Evolutionary conservation across 768 basidiomycete species (phyloP).

Genomic region (Termitomyces sp.): DNA sequence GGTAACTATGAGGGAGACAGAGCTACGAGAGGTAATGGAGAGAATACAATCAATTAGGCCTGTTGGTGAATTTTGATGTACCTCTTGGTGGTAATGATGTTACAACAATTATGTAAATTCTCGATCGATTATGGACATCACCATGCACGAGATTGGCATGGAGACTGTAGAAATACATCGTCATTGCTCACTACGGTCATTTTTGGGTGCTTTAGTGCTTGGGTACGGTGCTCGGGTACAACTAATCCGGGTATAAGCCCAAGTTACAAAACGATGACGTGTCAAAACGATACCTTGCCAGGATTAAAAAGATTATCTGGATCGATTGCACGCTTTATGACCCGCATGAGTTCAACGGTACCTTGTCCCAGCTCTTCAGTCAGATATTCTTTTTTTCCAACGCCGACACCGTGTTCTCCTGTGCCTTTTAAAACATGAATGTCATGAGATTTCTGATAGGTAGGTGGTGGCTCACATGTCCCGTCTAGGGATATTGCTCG

Average conservation of each 20-base stretch:
- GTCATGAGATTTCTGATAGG: not conserved
- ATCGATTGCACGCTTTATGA: slow-evolving; percentile 76
- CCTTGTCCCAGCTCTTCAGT: slow-evolving; percentile 76
- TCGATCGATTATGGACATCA: not conserved
- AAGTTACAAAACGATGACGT: not conserved
- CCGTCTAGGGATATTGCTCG: slow-evolving; percentile 73
- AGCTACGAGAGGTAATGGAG: slow-evolving; percentile 72
- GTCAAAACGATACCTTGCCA: slow-evolving; percentile 48
- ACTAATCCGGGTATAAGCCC: slow-evolving; percentile 13
- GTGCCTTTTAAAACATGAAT: slow-evolving; percentile 45
- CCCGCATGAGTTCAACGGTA: slow-evolving; percentile 82
- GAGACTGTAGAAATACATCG: not conserved
- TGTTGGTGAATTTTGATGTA: slow-evolving; percentile 19
- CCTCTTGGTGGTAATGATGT: slow-evolving; percentile 1
- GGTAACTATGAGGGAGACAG: slow-evolving; percentile 66
- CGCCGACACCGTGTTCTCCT: slow-evolving; percentile 84
- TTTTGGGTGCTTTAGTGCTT: not conserved
- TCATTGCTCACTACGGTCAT: not conserved
- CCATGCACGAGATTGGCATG: not conserved
- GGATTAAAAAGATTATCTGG: slow-evolving; percentile 83
- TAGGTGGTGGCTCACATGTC: slow-evolving; percentile 53
- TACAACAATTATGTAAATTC: not conserved
- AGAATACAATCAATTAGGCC: slow-evolving; percentile 54
- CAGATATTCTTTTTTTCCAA: slow-evolving; percentile 84
- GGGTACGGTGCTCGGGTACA: slow-evolving; percentile 32